A percentile compares a stretch with the other conserved stretches of the same genome.
phyloP scores from a whole-genome alignment of 2,329 filamentous ascomycete species.

The Dactylellina cionopaga region DNA sequence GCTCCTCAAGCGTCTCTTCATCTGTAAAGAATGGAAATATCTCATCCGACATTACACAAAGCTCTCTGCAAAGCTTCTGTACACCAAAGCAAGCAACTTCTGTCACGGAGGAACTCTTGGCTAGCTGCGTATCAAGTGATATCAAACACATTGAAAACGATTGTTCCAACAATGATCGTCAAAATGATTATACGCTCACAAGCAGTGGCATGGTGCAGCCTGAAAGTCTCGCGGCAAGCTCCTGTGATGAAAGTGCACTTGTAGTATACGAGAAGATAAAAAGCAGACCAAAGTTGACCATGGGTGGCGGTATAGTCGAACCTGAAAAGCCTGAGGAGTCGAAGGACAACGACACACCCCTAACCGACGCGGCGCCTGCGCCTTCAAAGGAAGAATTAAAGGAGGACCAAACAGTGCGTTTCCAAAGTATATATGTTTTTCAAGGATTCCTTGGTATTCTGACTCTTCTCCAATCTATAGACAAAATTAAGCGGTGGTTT shows the following conservation, averaged over 20 bases:
- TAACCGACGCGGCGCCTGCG: background rate
- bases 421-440: background rate
- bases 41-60: no score
- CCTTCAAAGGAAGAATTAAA: background rate
- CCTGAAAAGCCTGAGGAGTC: background rate
- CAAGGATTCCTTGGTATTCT: no score
- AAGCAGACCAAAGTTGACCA: slow-evolving; percentile 1
- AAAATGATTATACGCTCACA: background rate
- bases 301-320: background rate
- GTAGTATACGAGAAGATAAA: background rate
- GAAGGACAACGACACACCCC: slow-evolving; percentile 1
- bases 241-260: background rate
- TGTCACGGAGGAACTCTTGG: background rate
- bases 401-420: background rate
- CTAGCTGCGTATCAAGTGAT: background rate
- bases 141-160: background rate
- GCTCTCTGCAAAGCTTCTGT: no score
- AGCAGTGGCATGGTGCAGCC: background rate
- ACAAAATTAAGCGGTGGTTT: slow-evolving; percentile 27
- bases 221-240: background rate
- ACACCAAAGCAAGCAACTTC: no score
- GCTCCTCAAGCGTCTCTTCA: background rate
- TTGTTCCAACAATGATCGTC: slow-evolving; percentile 43
- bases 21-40: no score
- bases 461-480: background rate